Evolutionary conservation across 331 rosid genomes (phyloP).

Genomic region (Phaseolus coccineus): DNA sequence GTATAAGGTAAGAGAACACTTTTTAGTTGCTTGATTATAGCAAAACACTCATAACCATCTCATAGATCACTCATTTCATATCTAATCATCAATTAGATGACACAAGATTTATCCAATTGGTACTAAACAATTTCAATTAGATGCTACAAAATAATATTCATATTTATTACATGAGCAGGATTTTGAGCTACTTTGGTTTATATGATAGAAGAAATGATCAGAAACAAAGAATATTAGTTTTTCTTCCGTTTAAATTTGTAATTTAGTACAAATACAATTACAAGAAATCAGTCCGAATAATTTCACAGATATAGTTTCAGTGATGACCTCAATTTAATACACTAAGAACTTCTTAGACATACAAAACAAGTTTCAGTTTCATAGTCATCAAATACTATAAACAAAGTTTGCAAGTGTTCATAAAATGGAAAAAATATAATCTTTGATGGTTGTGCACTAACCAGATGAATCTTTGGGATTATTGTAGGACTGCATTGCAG

Average conservation of each 20-base stretch:
- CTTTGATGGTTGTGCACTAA: conserved; percentile 48
- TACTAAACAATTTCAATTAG: background rate
- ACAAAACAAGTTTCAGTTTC: conserved; percentile 34
- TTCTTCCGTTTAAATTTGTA: conserved; percentile 10
- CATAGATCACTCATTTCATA: background rate
- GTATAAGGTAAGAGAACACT: background rate
- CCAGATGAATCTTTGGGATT: conserved; percentile 69
- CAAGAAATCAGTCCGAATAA: conserved; percentile 22
- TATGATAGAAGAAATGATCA: background rate
- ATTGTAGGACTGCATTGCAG: conserved; percentile 58
- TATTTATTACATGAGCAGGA: conserved; percentile 17
- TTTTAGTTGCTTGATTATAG: conserved; percentile 10
- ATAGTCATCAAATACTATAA: conserved; percentile 22
- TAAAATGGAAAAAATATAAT: conserved; percentile 38
- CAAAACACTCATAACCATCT: background rate
- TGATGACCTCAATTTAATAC: conserved; percentile 28
- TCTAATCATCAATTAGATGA: conserved; percentile 4
- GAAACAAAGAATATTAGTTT: conserved; percentile 22
- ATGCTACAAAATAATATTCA: conserved; percentile 23
- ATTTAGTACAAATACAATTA: conserved; percentile 27
- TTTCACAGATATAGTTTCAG: conserved; percentile 21
- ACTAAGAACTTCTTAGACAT: conserved; percentile 1
- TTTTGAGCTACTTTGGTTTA: background rate
- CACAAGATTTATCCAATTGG: background rate
- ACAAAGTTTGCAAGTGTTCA: conserved; percentile 18